Evolutionary conservation across 192 early-diverging fungal genomes (phyloP).

Genomic region (Mortierella alpina): DNA sequence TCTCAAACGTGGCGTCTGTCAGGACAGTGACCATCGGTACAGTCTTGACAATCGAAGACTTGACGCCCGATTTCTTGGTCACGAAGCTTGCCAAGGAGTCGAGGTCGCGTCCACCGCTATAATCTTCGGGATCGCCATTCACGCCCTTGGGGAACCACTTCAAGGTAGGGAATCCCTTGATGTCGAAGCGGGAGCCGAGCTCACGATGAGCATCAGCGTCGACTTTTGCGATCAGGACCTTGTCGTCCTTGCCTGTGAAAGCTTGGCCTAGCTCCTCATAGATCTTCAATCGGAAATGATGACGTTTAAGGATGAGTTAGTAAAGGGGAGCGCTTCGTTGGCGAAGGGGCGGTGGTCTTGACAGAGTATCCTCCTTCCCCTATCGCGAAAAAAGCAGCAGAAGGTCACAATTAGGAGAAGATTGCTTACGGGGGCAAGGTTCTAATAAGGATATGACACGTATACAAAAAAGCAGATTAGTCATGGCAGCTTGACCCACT

Average conservation of each 20-base stretch:
- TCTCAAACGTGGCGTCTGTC: constrained; percentile 80
- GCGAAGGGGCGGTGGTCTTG: not conserved
- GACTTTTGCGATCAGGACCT: constrained; percentile 90
- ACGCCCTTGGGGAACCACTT: constrained; percentile 94
- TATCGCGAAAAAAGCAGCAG: not conserved
- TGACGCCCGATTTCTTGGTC: constrained; percentile 82
- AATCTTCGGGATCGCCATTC: constrained; percentile 79
- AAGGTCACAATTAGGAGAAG: not conserved
- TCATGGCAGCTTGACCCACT: not conserved
- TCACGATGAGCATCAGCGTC: constrained; percentile 89
- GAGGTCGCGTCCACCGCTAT: constrained; percentile 85
- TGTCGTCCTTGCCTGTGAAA: constrained; percentile 76
- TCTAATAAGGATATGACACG: constrained; percentile 23
- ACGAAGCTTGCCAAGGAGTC: constrained; percentile 82
- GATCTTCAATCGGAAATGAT: constrained; percentile 31
- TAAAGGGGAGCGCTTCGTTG: not conserved
- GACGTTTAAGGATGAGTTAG: not conserved
- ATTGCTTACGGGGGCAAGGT: constrained; percentile 50
- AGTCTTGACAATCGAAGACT: constrained; percentile 76
- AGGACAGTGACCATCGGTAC: constrained; percentile 76
- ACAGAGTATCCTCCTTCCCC: not conserved
- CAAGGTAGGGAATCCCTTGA: constrained; percentile 90
- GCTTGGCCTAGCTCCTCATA: constrained; percentile 87
- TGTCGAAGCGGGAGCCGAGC: constrained; percentile 79
- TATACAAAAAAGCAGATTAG: constrained; percentile 16